phyloP scores from a whole-genome alignment of 2,329 filamentous ascomycete species.

The Aurifilum marmelostoma region DNA sequence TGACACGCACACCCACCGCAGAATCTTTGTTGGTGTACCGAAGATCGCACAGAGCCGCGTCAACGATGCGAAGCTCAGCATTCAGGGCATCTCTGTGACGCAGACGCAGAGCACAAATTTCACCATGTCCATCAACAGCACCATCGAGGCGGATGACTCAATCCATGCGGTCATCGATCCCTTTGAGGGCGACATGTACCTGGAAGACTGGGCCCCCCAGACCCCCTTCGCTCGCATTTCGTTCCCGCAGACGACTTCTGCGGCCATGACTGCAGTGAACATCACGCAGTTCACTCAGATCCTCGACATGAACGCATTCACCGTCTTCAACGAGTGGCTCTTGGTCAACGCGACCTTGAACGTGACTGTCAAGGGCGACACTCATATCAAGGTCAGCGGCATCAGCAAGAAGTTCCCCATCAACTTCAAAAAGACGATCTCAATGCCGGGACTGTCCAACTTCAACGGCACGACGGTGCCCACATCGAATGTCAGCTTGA shows the following conservation, averaged over 20 bases:
- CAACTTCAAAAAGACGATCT: constrained; percentile 60
- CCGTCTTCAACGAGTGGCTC: constrained; percentile 58
- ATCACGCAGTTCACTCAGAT: constrained; percentile 54
- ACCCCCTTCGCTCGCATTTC: constrained; percentile 53
- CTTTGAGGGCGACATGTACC: constrained; percentile 59
- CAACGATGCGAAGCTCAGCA: constrained; percentile 54
- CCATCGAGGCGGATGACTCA: constrained; percentile 54
- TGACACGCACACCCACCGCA: constrained; percentile 34
- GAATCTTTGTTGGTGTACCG: constrained; percentile 60
- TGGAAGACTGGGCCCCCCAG: constrained; percentile 52
- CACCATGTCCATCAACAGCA: constrained; percentile 59
- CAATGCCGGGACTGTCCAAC: constrained; percentile 55
- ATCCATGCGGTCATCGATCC: constrained; percentile 55
- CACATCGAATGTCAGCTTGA: constrained; percentile 51
- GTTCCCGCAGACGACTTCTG: constrained; percentile 56
- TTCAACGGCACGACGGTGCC: constrained; percentile 59
- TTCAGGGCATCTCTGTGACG: constrained; percentile 55
- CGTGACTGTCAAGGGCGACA: constrained; percentile 56
- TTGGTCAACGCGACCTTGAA: constrained; percentile 53
- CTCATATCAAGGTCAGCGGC: constrained; percentile 53
- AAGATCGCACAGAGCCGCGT: constrained; percentile 61
- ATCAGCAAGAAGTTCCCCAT: constrained; percentile 53
- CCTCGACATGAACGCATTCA: constrained; percentile 51
- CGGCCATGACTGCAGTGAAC: constrained; percentile 55
- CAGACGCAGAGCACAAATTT: constrained; percentile 50